phyloP scores from a whole-genome alignment of 2,329 filamentous ascomycete species.

The Phialophora expanda region DNA sequence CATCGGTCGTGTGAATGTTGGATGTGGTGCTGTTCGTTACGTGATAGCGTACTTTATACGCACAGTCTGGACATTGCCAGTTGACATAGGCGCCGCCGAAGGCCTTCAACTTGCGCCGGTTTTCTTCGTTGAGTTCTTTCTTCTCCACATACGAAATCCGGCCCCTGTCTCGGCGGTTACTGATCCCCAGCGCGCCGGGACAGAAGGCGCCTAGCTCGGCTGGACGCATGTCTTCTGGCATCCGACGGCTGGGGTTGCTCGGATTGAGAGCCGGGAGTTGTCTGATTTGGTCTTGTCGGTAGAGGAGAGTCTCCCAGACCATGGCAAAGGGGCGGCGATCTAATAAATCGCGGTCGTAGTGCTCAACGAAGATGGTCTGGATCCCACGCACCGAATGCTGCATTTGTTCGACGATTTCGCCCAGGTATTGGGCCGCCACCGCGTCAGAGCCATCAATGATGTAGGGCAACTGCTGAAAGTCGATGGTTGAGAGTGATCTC shows the following conservation, averaged over 20 bases:
- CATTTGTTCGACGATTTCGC: slow-evolving; percentile 35
- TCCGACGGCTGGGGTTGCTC: slow-evolving; percentile 29
- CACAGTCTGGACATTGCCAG: slow-evolving; percentile 40
- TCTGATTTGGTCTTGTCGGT: slow-evolving; percentile 36
- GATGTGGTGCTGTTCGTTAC: slow-evolving; percentile 32
- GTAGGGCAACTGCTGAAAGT: slow-evolving; percentile 33
- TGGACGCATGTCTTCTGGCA: slow-evolving; percentile 31
- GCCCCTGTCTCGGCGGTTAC: slow-evolving; percentile 37
- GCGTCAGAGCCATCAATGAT: slow-evolving; percentile 36
- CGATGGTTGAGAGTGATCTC: slow-evolving; percentile 27
- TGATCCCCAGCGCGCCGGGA: slow-evolving; percentile 37
- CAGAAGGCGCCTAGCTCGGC: slow-evolving; percentile 37
- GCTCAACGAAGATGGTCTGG: slow-evolving; percentile 37
- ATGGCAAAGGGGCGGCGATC: slow-evolving; percentile 33
- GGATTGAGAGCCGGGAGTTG: slow-evolving; percentile 22
- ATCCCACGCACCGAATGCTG: slow-evolving; percentile 35
- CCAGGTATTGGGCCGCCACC: slow-evolving; percentile 29
- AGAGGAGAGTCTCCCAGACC: slow-evolving; percentile 34
- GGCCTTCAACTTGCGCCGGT: slow-evolving; percentile 29
- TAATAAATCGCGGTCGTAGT: slow-evolving; percentile 38
- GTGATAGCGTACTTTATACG: slow-evolving; percentile 38
- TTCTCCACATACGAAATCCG: slow-evolving; percentile 32
- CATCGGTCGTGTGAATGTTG: slow-evolving; percentile 37
- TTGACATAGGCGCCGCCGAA: slow-evolving; percentile 37
- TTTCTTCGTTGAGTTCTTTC: slow-evolving; percentile 33